phyloP scores from a whole-genome alignment of 208 protist species.

The Tritrichomonas foetus region DNA sequence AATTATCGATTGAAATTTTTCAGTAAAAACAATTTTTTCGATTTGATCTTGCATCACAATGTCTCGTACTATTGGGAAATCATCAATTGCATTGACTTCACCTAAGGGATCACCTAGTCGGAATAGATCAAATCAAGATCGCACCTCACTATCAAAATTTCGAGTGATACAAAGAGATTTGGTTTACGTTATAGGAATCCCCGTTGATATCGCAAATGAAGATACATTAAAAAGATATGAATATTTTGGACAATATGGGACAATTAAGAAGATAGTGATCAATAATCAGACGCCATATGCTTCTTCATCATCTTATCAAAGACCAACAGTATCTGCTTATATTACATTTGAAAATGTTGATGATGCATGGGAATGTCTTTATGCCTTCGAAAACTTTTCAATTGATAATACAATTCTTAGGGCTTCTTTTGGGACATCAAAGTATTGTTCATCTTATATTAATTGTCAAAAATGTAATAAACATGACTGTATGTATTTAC shows the following conservation, averaged over 20 bases:
- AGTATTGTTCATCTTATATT: conserved; percentile 74
- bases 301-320: conserved; percentile 45
- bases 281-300: conserved; percentile 54
- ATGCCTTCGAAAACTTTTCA: conserved; percentile 61
- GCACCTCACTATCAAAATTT: conserved; percentile 48
- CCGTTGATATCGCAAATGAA: conserved; percentile 63
- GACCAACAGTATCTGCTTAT: conserved; percentile 58
- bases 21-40: no score
- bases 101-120: no score
- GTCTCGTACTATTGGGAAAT: no score
- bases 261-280: conserved; percentile 69
- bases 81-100: no score
- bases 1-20: no score
- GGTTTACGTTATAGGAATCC: conserved; percentile 73
- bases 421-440: conserved; percentile 73
- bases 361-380: conserved; percentile 62
- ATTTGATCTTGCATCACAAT: no score
- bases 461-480: conserved; percentile 63
- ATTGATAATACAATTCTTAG: conserved; percentile 60
- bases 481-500: conserved; percentile 75
- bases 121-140: no score
- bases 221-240: conserved; percentile 60
- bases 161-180: conserved; percentile 73
- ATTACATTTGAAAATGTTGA: conserved; percentile 49
- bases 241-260: conserved; percentile 74